These are phyloP conservation scores for Verticillium tricorpus DNA, from an alignment of 2,329 filamentous ascomycete genomes.

Conservation along the genomic window DNA sequence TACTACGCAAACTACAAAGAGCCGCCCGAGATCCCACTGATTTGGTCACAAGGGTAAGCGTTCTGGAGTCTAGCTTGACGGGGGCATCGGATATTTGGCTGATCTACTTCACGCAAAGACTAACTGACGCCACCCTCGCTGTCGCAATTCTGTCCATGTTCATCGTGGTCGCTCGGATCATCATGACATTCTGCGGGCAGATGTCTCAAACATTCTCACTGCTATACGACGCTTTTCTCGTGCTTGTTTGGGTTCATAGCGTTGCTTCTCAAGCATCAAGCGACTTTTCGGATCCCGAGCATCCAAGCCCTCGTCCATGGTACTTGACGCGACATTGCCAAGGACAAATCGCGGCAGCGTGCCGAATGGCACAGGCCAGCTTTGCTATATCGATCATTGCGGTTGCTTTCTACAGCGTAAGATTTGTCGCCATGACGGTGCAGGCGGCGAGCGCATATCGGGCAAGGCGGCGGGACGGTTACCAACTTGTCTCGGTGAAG, in stretches of 20 bases:
- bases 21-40: constrained; percentile 19
- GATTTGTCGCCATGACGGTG: background rate
- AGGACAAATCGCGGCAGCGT: background rate
- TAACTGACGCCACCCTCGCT: constrained; percentile 22
- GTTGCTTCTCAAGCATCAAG: constrained; percentile 14
- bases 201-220: constrained; percentile 15
- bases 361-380: constrained; percentile 3
- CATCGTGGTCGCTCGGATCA: constrained; percentile 19
- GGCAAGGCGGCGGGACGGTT: background rate
- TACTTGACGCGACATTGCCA: constrained; percentile 18
- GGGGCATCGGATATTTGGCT: background rate
- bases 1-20: constrained; percentile 25
- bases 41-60: constrained; percentile 21
- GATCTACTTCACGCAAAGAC: constrained; percentile 9
- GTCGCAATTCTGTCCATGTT: constrained; percentile 23
- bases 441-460: background rate
- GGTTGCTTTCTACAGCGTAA: background rate
- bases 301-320: constrained; percentile 19
- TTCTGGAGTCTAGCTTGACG: background rate
- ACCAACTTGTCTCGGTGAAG: background rate
- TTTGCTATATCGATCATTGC: constrained; percentile 4
- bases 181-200: constrained; percentile 15
- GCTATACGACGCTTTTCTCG: constrained; percentile 23
- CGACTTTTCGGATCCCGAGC: constrained; percentile 19
- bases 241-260: constrained; percentile 20